Evolutionary conservation across 129 eudicot genomes (phyloP).

Genomic region (Oenanthe sinensis): DNA sequence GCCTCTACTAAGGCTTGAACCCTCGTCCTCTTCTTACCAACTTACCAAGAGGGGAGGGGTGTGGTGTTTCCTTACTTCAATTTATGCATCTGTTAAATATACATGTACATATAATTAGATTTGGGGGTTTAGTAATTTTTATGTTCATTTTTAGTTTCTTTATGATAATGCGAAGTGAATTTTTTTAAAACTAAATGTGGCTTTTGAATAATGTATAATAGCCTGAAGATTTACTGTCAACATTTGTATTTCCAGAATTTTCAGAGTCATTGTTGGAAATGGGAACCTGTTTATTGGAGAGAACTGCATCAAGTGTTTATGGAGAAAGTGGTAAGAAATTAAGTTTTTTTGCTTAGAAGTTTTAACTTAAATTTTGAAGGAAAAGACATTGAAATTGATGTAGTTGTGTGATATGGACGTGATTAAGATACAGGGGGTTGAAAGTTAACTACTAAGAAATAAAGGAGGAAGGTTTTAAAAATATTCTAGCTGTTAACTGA

Average conservation of each 20-base stretch:
- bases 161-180: neutral
- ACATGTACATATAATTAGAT: neutral
- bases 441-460: neutral
- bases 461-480: neutral
- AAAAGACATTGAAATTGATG: neutral
- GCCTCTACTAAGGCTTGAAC: neutral
- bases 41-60: neutral
- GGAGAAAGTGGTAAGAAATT: conserved; percentile 67
- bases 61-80: neutral
- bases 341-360: conserved; percentile 8
- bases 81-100: neutral
- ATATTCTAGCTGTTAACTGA: neutral
- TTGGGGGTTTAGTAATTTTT: neutral
- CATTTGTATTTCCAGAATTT: conserved; percentile 58
- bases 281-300: conserved; percentile 78
- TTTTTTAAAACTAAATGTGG: neutral
- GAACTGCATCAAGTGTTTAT: conserved; percentile 48
- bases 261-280: conserved; percentile 82
- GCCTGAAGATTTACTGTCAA: neutral
- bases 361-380: neutral
- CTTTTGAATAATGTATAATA: neutral
- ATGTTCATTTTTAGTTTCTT: neutral
- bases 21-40: neutral
- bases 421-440: neutral
- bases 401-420: neutral